Evolutionary conservation across 2,329 filamentous ascomycete genomes (phyloP).

Genomic region (Taxawa tesnikishii): DNA sequence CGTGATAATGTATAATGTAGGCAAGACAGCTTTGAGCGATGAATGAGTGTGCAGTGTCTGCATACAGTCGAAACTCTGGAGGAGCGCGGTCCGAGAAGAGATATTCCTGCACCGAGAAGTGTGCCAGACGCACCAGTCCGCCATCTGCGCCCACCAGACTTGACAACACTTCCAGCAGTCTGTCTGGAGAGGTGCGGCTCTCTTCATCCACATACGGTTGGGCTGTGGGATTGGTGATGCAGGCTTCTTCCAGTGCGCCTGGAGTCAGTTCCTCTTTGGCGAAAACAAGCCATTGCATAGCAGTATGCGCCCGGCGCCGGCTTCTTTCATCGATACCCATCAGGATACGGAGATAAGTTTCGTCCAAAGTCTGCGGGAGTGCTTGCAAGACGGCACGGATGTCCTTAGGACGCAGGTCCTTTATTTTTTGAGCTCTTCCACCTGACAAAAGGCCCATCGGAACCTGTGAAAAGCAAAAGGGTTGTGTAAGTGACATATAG

Average conservation of each 20-base stretch:
- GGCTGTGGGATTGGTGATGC: conserved; percentile 7
- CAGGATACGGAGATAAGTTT: conserved; percentile 16
- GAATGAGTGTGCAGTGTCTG: neutral
- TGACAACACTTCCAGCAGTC: conserved; percentile 8
- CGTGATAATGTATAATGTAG: neutral
- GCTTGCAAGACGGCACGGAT: conserved; percentile 8
- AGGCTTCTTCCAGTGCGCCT: conserved; percentile 11
- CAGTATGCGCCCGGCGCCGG: conserved; percentile 7
- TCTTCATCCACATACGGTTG: conserved; percentile 8
- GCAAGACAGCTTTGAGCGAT: neutral
- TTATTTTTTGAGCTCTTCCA: conserved; percentile 13
- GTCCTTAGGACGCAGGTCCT: conserved; percentile 8
- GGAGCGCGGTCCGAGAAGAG: conserved; percentile 11
- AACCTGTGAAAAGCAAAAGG: conserved; percentile 11
- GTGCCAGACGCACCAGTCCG: conserved; percentile 10
- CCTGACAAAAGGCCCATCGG: conserved; percentile 15
- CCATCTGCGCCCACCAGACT: conserved; percentile 3
- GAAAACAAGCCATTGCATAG: conserved; percentile 13
- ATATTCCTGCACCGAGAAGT: conserved; percentile 15
- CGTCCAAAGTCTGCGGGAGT: conserved; percentile 13
- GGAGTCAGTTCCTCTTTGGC: conserved; percentile 9
- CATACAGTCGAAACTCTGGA: neutral
- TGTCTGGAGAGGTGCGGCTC: conserved; percentile 6
- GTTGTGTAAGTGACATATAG: neutral
- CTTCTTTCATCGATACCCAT: conserved; percentile 7